These are phyloP conservation scores for Hanseniaspora singularis DNA, from an alignment of 805 yeast genomes.

Conservation along the genomic window DNA sequence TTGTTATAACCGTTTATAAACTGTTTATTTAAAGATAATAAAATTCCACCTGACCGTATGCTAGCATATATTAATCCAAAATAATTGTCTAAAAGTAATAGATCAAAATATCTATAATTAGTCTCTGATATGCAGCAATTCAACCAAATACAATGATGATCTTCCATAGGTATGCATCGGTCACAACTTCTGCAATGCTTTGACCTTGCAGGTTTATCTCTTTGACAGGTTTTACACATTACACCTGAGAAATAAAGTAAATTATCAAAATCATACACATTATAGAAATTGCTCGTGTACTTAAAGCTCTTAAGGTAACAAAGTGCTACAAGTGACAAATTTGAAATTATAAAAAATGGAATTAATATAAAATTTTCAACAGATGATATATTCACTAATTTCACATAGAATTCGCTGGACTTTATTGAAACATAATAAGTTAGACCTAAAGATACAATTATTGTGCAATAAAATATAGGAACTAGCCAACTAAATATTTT, in stretches of 20 bases:
- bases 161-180: constrained; percentile 50
- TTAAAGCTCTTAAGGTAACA: constrained; percentile 21
- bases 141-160: constrained; percentile 64
- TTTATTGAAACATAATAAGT: too few species aligned
- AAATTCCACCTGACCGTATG: constrained; percentile 20
- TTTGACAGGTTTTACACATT: constrained; percentile 47
- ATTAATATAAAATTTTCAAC: constrained; percentile 21
- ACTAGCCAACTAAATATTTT: constrained; percentile 25
- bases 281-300: constrained; percentile 5
- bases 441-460: constrained; percentile 18
- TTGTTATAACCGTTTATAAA: constrained; percentile 15
- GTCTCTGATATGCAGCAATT: constrained; percentile 64
- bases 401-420: not conserved
- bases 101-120: constrained; percentile 50
- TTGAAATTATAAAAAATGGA: constrained; percentile 20
- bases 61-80: constrained; percentile 36
- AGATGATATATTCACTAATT: constrained; percentile 14
- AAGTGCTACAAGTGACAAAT: constrained; percentile 20
- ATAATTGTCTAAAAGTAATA: constrained; percentile 41
- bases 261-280: constrained; percentile 34
- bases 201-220: constrained; percentile 57
- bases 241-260: constrained; percentile 41
- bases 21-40: constrained; percentile 10
- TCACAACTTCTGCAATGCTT: constrained; percentile 65
- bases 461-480: constrained; percentile 24